A percentile compares a stretch with the other conserved stretches of the same genome.
Conservation (phyloP, 371 early-diverging fungal genomes). For the Apophysomyces trapeziformis region DNA sequence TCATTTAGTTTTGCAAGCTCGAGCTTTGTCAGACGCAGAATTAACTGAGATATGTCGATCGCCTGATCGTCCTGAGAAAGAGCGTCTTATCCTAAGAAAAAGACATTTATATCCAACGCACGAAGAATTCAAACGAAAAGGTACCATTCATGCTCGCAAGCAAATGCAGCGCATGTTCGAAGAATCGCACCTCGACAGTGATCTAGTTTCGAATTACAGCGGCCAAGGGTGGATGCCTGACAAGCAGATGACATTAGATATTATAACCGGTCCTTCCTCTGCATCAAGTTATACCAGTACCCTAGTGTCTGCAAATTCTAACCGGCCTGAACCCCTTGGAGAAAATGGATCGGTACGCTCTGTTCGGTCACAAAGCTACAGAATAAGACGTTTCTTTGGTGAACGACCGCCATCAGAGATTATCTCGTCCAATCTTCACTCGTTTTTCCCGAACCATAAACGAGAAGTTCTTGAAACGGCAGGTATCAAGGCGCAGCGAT, state of each 20-base stretch:
- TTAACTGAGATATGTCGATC: conserved; percentile 73
- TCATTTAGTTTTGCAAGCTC: conserved; percentile 37
- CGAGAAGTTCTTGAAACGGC: conserved; percentile 55
- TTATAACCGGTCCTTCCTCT: conserved; percentile 29
- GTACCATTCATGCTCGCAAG: conserved; percentile 43
- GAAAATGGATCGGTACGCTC: conserved; percentile 14
- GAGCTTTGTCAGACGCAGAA: conserved; percentile 73
- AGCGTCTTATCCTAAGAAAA: conserved; percentile 78
- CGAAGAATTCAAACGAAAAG: conserved; percentile 62
- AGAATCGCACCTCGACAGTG: conserved; percentile 10
- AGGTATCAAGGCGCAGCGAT: conserved; percentile 51
- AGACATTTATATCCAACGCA: conserved; percentile 69
- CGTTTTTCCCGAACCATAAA: conserved; percentile 84
- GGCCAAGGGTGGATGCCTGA: conserved; percentile 26
- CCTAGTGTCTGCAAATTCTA: neutral
- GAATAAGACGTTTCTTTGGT: conserved; percentile 74
- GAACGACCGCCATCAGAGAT: conserved; percentile 93
- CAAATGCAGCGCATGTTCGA: conserved; percentile 17
- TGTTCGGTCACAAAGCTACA: conserved; percentile 26
- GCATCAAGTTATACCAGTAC: neutral
- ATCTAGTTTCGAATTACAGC: conserved; percentile 5
- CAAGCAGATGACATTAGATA: conserved; percentile 30
- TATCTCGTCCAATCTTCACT: conserved; percentile 83
- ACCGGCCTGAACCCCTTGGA: conserved; percentile 9
- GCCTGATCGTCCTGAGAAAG: conserved; percentile 69